These are phyloP conservation scores for Penicillium italicum DNA, from an alignment of 2,329 filamentous ascomycete species.

Conservation along the genomic window DNA sequence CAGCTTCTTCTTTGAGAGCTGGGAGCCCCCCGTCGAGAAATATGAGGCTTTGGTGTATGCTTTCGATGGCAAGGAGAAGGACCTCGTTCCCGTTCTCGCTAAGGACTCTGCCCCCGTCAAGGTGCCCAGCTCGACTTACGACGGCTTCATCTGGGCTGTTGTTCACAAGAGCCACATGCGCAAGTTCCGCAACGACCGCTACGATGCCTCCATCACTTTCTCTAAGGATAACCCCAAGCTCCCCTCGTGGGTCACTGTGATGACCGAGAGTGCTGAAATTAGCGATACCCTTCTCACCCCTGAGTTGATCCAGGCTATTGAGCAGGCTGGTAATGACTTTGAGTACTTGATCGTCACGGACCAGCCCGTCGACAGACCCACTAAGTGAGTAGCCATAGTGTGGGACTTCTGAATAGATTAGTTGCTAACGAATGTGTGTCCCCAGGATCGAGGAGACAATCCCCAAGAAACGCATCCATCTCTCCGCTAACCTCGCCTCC, in stretches of 20 bases:
- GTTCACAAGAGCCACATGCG: constrained; percentile 96
- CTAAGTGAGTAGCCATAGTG: constrained; percentile 60
- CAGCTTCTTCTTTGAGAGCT: constrained; percentile 76
- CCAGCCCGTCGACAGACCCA: constrained; percentile 82
- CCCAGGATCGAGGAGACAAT: constrained; percentile 73
- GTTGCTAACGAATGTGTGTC: constrained; percentile 7
- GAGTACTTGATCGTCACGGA: constrained; percentile 88
- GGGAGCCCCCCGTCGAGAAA: constrained; percentile 65
- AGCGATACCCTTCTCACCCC: constrained; percentile 81
- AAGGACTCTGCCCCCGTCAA: constrained; percentile 57
- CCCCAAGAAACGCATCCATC: constrained; percentile 80
- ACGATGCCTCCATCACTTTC: constrained; percentile 86
- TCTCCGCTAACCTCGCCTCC: constrained; percentile 68
- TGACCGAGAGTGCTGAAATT: constrained; percentile 95
- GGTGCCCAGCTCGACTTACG: constrained; percentile 62
- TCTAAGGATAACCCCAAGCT: constrained; percentile 93
- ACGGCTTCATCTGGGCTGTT: constrained; percentile 90
- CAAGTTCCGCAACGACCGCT: constrained; percentile 82
- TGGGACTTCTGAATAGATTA: not conserved
- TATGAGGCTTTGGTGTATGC: constrained; percentile 76
- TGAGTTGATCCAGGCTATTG: constrained; percentile 78
- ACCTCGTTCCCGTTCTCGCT: constrained; percentile 65
- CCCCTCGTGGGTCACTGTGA: constrained; percentile 83
- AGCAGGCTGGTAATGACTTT: constrained; percentile 72
- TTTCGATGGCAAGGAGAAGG: constrained; percentile 86